Conservation (phyloP, 768 basidiomycete genomes). For the Boletus vermiculosoides region DNA sequence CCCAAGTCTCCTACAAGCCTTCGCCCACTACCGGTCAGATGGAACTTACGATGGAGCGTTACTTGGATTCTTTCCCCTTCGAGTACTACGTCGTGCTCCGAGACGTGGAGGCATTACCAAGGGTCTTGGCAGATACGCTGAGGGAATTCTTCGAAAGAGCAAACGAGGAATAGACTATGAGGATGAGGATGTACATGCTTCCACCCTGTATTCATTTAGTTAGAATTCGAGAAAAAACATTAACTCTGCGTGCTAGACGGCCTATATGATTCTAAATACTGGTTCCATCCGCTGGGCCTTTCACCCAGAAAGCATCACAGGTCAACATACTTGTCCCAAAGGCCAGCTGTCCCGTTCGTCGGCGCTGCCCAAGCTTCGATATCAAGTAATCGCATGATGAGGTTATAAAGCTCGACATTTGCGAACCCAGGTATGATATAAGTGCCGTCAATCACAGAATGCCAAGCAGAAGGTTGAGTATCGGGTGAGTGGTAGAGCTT, state of each 20-base stretch:
- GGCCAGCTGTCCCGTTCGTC: conserved; percentile 77
- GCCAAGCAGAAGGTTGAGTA: conserved; percentile 43
- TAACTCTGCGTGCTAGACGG: background rate
- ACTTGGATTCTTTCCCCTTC: conserved; percentile 96
- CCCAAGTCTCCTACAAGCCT: conserved; percentile 80
- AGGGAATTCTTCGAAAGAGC: conserved; percentile 90
- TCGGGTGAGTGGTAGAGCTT: conserved; percentile 46
- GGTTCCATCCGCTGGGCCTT: background rate
- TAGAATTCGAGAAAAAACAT: background rate
- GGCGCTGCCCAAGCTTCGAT: conserved; percentile 53
- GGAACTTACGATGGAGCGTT: conserved; percentile 85
- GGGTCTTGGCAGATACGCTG: conserved; percentile 82
- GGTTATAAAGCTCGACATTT: conserved; percentile 84
- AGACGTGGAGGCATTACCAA: conserved; percentile 87
- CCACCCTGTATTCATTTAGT: background rate
- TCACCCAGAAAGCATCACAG: background rate
- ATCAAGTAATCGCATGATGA: conserved; percentile 73
- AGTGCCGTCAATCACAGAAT: conserved; percentile 51
- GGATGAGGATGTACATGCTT: background rate
- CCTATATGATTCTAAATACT: background rate
- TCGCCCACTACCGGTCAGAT: conserved; percentile 53
- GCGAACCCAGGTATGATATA: conserved; percentile 81
- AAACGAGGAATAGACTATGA: conserved; percentile 52
- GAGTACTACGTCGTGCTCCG: conserved; percentile 95
- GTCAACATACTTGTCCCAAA: conserved; percentile 77